Evolutionary conservation across 164 flowering plant species (phyloP), one percentile per base, ranked within the genome.

Genomic region (Hamamelis virginiana): DNA sequence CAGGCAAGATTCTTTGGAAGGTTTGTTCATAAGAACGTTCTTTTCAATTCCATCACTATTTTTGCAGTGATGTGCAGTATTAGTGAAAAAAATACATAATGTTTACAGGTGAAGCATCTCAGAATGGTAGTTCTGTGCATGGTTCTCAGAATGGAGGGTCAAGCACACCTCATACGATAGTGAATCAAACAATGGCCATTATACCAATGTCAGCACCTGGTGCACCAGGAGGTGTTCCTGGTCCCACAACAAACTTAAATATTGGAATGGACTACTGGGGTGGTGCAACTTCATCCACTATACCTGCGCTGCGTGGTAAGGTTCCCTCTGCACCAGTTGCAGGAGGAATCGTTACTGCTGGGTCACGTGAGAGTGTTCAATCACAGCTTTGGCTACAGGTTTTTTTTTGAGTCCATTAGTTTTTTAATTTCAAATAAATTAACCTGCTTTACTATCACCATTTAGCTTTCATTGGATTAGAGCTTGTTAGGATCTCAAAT

Each of bases 211-310:
- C 89, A 72, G 81, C 81, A 63, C 72, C 80, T 52, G 89, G 84
- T 62, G 76, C 82, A 68, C 82, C 87, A 53, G 88, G 83, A 51
- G 80, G 84, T 72, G 82, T 84, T 66, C 77, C 94, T 64, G 94
- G 97, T 74, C 98, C 97, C 22, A 76, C 97, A 1, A 94, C 97
- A 59, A 94, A 91, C 78, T 85, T 92, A 71, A 91, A 94, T 71
- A 92, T 92, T 67, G 98, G 98, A 69, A 94, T 94, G 97, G 98
- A 94, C 63, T 94, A 94, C 70, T 94, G 97, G 98, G 89, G 87
- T 58, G 75, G 87, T 65, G 83, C 89, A 58, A 59, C 86, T 68
- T 33, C 92, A 66, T 60, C 94, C 8, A 28, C 84, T 57, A 64
- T 83, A 23, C 88, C 97, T 71, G 82, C 87, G 65, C 68, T 92